These are phyloP conservation scores for Triadica sebifera DNA, from an alignment of 345 rosid species.

Conservation along the genomic window DNA sequence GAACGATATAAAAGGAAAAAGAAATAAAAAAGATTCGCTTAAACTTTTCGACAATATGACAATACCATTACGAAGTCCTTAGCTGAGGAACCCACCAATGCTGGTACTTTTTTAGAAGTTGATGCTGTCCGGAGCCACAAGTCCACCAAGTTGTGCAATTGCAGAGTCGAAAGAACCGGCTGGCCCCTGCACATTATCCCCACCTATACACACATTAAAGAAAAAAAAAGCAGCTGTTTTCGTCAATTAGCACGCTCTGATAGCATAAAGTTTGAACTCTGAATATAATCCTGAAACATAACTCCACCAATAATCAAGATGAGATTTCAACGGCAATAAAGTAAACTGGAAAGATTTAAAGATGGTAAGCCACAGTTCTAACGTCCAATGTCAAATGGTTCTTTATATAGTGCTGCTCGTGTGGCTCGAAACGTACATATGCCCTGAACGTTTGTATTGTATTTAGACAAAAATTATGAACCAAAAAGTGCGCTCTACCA, in stretches of 20 bases:
- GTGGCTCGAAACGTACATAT: background rate
- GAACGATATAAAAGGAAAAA: background rate
- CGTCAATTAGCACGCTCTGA: background rate
- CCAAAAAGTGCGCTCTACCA: too few relatives aligned
- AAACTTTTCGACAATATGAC: conserved; percentile 56
- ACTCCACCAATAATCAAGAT: background rate
- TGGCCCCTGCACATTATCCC: conserved; percentile 83
- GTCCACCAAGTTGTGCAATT: conserved; percentile 56
- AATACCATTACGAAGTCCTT: conserved; percentile 81
- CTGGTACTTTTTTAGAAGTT: conserved; percentile 44
- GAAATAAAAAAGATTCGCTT: too few relatives aligned
- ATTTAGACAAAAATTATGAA: background rate
- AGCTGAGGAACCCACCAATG: conserved; percentile 68
- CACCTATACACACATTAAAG: conserved; percentile 33
- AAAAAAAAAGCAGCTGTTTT: background rate
- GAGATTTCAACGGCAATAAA: background rate
- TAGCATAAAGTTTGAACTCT: background rate
- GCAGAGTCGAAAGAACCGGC: conserved; percentile 55
- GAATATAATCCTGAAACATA: background rate
- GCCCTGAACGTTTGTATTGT: background rate
- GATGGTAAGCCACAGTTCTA: too few relatives aligned
- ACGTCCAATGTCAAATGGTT: too few relatives aligned
- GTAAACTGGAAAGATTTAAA: background rate
- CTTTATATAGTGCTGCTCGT: too few relatives aligned
- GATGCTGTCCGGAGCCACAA: conserved; percentile 60